Percentiles rank a stretch among this genome's conserved stretches.
phyloP scores from a whole-genome alignment of 352 stramenopile genomes.

The Saprolegnia parasitica region DNA sequence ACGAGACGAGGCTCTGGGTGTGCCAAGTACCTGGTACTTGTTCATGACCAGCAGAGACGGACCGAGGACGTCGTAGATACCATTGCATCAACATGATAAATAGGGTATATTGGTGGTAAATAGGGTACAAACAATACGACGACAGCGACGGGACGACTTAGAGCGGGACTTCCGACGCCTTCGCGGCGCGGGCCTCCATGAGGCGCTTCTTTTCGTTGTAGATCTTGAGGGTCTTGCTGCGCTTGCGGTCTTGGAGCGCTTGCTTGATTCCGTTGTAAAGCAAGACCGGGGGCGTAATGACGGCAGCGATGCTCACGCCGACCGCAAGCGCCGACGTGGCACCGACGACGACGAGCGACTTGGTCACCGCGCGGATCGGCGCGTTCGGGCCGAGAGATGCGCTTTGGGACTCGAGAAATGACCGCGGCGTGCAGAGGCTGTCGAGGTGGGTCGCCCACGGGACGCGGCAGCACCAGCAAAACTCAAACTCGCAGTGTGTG shows the following conservation, averaged over 20 bases:
- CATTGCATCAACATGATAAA: constrained; percentile 12
- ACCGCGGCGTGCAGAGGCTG: constrained; percentile 60
- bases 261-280: constrained; percentile 54
- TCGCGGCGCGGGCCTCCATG: neutral
- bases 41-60: too few species aligned
- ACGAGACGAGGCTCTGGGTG: neutral
- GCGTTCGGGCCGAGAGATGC: constrained; percentile 53
- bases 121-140: constrained; percentile 3
- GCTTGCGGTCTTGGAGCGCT: constrained; percentile 27
- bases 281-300: constrained; percentile 64
- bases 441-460: constrained; percentile 67
- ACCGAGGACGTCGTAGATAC: too few species aligned
- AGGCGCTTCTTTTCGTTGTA: constrained; percentile 22
- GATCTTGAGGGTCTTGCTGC: constrained; percentile 23
- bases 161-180: neutral
- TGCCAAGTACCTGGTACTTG: too few species aligned
- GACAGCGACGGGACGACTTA: too few species aligned
- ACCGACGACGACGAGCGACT: constrained; percentile 53
- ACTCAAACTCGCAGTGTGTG: constrained; percentile 79
- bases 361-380: constrained; percentile 65
- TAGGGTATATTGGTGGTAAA: constrained; percentile 11
- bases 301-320: constrained; percentile 54
- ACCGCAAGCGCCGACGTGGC: constrained; percentile 48
- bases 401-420: constrained; percentile 66
- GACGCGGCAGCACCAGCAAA: constrained; percentile 76